Percentiles rank a stretch among this genome's conserved stretches.
Conservation (phyloP, 345 rosid genomes). For the Physaria fendleri region DNA sequence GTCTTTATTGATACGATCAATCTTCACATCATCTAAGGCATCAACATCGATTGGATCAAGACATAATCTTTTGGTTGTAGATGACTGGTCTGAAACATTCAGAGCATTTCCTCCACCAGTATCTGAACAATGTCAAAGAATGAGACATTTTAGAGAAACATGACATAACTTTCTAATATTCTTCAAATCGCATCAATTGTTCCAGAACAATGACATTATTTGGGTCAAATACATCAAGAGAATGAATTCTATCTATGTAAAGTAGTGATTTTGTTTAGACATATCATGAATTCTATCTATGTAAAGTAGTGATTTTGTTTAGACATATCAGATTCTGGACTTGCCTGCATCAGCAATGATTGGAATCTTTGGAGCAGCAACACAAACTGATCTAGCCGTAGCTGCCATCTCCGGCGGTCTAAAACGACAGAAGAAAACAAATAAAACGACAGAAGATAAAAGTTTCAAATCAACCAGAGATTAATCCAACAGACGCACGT, state of each 20-base stretch:
- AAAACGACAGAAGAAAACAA: constrained; percentile 7
- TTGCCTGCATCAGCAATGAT: constrained; percentile 43
- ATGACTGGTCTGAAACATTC: too few species aligned
- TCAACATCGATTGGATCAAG: too few species aligned
- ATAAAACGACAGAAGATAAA: background rate
- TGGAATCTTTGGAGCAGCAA: constrained; percentile 38
- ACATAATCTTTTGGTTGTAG: too few species aligned
- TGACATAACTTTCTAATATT: too few species aligned
- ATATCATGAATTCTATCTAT: background rate
- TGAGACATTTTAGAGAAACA: background rate
- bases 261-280: background rate
- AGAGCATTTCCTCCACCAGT: constrained; percentile 48
- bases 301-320: background rate
- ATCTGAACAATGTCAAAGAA: background rate
- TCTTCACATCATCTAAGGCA: too few species aligned
- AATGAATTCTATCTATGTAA: background rate
- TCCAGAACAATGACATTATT: background rate
- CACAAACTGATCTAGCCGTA: constrained; percentile 38
- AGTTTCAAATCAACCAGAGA: background rate
- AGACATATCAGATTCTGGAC: background rate
- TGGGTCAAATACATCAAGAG: background rate
- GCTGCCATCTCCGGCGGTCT: constrained; percentile 52
- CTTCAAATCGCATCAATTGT: too few species aligned
- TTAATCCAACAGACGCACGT: constrained; percentile 14
- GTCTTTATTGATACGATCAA: too few species aligned